A percentile compares a stretch with the other conserved stretches of the same genome.
These are phyloP conservation scores for Datisca glomerata DNA, from an alignment of 306 rosid genomes.

Conservation along the genomic window DNA sequence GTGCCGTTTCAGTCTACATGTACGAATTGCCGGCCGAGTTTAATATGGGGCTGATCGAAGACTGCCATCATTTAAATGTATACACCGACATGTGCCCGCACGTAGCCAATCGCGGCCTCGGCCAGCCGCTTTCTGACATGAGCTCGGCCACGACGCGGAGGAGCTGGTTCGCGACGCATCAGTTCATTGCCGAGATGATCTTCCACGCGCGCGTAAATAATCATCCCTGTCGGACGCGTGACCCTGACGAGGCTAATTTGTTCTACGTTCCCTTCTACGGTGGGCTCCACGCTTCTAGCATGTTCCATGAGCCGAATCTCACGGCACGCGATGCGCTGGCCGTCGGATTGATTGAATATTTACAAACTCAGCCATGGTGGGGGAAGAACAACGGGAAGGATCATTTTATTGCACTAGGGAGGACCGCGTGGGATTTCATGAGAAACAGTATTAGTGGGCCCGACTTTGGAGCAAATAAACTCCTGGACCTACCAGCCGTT, in stretches of 20 bases:
- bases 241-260: constrained; percentile 37
- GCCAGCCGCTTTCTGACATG: constrained; percentile 27
- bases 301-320: constrained; percentile 40
- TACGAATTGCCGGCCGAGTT: constrained; percentile 50
- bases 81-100: constrained; percentile 91
- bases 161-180: constrained; percentile 72
- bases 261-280: constrained; percentile 84
- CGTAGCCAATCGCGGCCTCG: constrained; percentile 61
- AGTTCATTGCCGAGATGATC: constrained; percentile 76
- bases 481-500: constrained; percentile 46
- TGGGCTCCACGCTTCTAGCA: constrained; percentile 68
- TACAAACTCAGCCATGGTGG: constrained; percentile 28
- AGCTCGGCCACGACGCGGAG: constrained; percentile 1
- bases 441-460: constrained; percentile 17
- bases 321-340: constrained; percentile 43
- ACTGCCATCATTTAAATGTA: constrained; percentile 47
- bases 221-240: constrained; percentile 64
- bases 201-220: constrained; percentile 68
- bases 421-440: constrained; percentile 94
- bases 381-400: constrained; percentile 28
- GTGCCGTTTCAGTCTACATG: constrained; percentile 30
- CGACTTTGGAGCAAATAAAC: constrained; percentile 61
- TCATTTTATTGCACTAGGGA: constrained; percentile 60
- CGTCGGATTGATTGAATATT: constrained; percentile 20
- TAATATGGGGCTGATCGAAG: constrained; percentile 43